A percentile compares a stretch with the other conserved stretches of the same genome.
Conservation (phyloP, 202 grass and related monocot species). For the Schoenoplectus triqueter region DNA sequence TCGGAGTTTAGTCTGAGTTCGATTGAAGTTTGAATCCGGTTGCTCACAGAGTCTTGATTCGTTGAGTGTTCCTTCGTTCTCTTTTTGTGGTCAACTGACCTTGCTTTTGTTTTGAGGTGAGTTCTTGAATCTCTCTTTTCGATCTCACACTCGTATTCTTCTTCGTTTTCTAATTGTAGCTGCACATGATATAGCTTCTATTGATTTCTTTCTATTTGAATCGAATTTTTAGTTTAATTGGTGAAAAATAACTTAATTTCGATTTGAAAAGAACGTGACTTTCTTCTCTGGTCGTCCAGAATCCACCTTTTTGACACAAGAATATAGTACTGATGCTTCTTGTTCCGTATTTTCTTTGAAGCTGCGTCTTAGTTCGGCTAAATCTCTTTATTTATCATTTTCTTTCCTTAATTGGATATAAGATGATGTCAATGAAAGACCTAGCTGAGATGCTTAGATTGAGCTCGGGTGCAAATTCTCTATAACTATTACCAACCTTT, state of each 20-base stretch:
- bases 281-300: neutral
- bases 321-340: slow-evolving; percentile 21
- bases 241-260: neutral
- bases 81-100: neutral
- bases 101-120: neutral
- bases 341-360: neutral
- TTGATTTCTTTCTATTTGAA: neutral
- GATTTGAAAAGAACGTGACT: neutral
- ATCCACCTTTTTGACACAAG: slow-evolving; percentile 17
- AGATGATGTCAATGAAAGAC: too few relatives aligned
- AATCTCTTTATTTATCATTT: too few relatives aligned
- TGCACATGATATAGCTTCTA: neutral
- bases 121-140: slow-evolving; percentile 23
- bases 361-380: too few relatives aligned
- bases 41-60: neutral
- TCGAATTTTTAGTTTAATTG: neutral
- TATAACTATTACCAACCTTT: too few relatives aligned
- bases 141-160: neutral
- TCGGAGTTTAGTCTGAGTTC: neutral
- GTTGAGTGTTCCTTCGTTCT: neutral
- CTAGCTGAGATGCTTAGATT: too few relatives aligned
- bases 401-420: too few relatives aligned
- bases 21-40: neutral
- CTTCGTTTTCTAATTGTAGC: neutral
- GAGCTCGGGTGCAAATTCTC: too few relatives aligned